Evolutionary conservation across 805 yeast genomes (phyloP).

Genomic region (Brettanomyces naardenensis): DNA sequence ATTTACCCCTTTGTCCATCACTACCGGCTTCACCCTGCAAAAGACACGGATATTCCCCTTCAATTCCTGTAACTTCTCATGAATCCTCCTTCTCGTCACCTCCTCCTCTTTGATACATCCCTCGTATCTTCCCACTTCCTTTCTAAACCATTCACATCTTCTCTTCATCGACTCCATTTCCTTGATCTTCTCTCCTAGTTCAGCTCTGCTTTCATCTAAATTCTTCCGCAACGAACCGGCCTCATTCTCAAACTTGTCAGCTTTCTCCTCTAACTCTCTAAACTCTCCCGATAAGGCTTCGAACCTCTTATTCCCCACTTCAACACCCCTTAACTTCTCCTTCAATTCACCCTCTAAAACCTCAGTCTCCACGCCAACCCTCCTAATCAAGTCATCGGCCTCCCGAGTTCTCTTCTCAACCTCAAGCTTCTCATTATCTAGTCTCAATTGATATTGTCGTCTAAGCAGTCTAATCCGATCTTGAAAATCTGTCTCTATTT

Average conservation of each 20-base stretch:
- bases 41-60: slow-evolving; percentile 91
- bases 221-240: slow-evolving; percentile 6
- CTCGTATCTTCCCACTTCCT: slow-evolving; percentile 20
- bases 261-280: slow-evolving; percentile 3
- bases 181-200: neutral
- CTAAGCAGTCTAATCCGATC: neutral
- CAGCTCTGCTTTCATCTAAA: slow-evolving; percentile 6
- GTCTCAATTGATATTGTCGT: neutral
- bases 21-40: slow-evolving; percentile 78
- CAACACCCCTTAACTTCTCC: neutral
- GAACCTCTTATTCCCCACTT: slow-evolving; percentile 1
- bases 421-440: neutral
- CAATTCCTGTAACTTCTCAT: slow-evolving; percentile 71
- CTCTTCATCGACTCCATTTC: slow-evolving; percentile 1
- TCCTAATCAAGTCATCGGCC: neutral
- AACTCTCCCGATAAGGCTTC: neutral
- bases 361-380: neutral
- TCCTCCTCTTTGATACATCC: slow-evolving; percentile 23
- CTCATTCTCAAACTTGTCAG: slow-evolving; percentile 1
- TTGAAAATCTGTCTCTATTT: slow-evolving; percentile 10
- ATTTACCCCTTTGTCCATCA: too few species aligned
- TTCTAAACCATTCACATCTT: slow-evolving; percentile 17
- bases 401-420: neutral
- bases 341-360: neutral
- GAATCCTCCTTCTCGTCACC: slow-evolving; percentile 47